Evolutionary conservation across 169 alveolate genomes (phyloP), one percentile per base, ranked within the genome.

Genomic region (Cryptosporidium viatorum): DNA sequence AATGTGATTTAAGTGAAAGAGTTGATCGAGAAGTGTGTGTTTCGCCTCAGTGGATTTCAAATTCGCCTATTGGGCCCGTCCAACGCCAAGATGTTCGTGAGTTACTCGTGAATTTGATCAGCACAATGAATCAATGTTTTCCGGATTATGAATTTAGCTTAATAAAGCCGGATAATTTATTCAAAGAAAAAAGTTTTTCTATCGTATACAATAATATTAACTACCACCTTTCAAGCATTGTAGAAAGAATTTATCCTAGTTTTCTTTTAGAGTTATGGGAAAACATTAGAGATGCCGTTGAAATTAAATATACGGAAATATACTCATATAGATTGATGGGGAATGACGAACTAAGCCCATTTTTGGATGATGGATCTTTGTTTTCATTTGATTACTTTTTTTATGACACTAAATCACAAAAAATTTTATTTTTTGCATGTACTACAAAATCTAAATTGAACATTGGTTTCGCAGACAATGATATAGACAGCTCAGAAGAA

Each of bases 91-190:
- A 62, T 23, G 73, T 69, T 26, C 85, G 91, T 45, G 94, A 92
- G 6, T 43, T 92, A 55, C 84, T 91, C 35, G 93, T 92, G 50
- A 91, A 92, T 65, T 89, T 92, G 52, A 92, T 92, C 23, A 70
- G 92, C 35, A 85, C 94, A 6, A 80, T 92, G 70, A 92, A 92
- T 59, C 94, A 91, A 71, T 92, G 94, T 85, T 92, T 92, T 60
- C 94, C 94, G 1, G 94, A 92, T 70, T 92, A 91, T 80, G 94
- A 92, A 60, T 92, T 92, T 74, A 92, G 94, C 62, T 58, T 92
- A 50, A 51, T 92, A 33, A 92, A 86, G 14, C 94, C 94, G 29
- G 94, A 85, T n/a, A 86, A 84, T 74, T 71, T 92, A 68, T 62
- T 74, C 48, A 71, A 92, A 41, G 94, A 70, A 18, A 51, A 59